Evolutionary conservation across 2,329 filamentous ascomycete species (phyloP).

Genomic region (Thyridium curvatum): DNA sequence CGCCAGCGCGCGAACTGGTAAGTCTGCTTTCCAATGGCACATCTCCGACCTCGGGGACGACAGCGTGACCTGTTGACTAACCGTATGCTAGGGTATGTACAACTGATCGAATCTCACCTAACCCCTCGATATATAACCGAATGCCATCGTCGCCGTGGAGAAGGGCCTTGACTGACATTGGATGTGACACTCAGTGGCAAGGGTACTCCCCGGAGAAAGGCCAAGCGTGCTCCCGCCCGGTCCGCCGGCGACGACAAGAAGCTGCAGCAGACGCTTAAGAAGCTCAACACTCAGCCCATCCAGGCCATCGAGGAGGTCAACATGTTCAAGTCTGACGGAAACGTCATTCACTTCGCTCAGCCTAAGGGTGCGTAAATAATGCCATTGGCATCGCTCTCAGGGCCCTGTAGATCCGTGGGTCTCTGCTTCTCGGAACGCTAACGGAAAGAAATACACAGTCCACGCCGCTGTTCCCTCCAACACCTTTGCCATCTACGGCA

Average conservation of each 20-base stretch:
- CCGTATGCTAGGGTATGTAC: too few species aligned
- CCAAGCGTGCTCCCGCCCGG: slow-evolving; percentile 94
- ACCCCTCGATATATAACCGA: too few species aligned
- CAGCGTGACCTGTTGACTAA: too few species aligned
- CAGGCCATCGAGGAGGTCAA: slow-evolving; percentile 99
- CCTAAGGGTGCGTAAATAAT: slow-evolving; percentile 80
- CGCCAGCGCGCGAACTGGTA: slow-evolving; percentile 58
- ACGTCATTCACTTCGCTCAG: slow-evolving; percentile 98
- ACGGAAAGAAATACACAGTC: slow-evolving; percentile 47
- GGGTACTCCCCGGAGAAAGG: slow-evolving; percentile 94
- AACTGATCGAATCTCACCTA: slow-evolving; percentile 2
- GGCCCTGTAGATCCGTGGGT: too few species aligned
- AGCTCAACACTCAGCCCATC: slow-evolving; percentile 99
- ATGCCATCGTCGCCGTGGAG: too few species aligned
- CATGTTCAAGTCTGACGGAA: slow-evolving; percentile 99
- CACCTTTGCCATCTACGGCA: slow-evolving; percentile 99
- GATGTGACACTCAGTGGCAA: slow-evolving; percentile 61
- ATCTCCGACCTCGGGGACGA: too few species aligned
- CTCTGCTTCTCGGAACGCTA: too few species aligned
- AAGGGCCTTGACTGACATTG: slow-evolving; percentile 14
- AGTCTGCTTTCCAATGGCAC: slow-evolving; percentile 24
- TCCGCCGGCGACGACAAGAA: slow-evolving; percentile 98
- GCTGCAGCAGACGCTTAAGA: slow-evolving; percentile 94
- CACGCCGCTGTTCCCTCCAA: slow-evolving; percentile 96
- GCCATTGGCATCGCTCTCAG: too few species aligned